These are phyloP conservation scores for Chlamydomonas sp. DNA, from an alignment of 139 green algal species.

Conservation along the genomic window DNA sequence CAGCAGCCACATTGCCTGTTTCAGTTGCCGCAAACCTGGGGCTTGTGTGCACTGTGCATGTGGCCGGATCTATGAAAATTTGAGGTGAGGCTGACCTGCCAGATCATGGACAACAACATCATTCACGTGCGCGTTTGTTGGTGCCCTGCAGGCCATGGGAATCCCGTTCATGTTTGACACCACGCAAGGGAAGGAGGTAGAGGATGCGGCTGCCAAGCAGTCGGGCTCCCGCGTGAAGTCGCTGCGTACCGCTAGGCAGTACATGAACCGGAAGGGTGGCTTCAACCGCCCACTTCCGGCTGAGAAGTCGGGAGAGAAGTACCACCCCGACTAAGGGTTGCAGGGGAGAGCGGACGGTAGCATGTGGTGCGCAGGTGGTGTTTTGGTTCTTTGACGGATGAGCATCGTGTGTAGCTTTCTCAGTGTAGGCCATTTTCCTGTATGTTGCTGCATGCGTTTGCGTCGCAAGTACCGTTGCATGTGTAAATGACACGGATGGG, in stretches of 20 bases:
- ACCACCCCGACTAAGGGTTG: conserved; percentile 61
- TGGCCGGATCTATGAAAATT: too few species aligned
- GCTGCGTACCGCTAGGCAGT: conserved; percentile 84
- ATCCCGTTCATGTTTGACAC: conserved; percentile 90
- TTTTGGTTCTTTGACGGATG: not conserved
- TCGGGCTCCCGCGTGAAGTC: conserved; percentile 77
- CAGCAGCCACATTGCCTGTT: too few species aligned
- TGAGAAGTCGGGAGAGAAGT: conserved; percentile 79
- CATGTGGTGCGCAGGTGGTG: not conserved
- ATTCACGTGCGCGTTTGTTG: not conserved
- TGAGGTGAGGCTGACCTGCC: too few species aligned
- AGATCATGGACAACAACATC: too few species aligned
- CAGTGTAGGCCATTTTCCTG: too few species aligned
- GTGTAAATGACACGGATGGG: too few species aligned
- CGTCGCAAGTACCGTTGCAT: too few species aligned
- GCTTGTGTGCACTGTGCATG: too few species aligned
- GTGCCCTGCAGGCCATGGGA: conserved; percentile 71
- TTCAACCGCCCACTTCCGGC: conserved; percentile 91
- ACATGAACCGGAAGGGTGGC: conserved; percentile 93
- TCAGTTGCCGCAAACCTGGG: too few species aligned
- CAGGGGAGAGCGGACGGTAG: too few species aligned
- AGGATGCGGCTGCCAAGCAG: conserved; percentile 77
- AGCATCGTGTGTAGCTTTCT: not conserved
- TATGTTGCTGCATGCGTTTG: too few species aligned
- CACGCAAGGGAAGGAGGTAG: conserved; percentile 81